Evolutionary conservation across 2,329 filamentous ascomycete genomes (phyloP).

Genomic region (Colletotrichum siamense): DNA sequence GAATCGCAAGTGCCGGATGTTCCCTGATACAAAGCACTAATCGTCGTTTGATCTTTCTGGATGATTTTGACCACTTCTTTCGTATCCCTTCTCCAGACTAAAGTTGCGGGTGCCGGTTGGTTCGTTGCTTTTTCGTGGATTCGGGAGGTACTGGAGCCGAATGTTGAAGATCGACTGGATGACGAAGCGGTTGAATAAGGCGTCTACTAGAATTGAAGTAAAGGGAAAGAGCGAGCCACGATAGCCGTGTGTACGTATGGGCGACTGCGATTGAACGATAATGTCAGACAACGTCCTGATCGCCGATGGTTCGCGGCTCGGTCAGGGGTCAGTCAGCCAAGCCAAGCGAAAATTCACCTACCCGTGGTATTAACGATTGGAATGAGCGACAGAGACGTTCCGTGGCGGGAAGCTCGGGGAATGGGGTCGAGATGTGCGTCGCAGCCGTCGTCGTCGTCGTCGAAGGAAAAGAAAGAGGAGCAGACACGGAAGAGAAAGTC

Average conservation of each 20-base stretch:
- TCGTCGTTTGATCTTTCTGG: not conserved
- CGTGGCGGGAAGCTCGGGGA: not conserved
- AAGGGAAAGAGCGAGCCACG: not conserved
- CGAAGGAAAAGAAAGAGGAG: not conserved
- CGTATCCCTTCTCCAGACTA: not conserved
- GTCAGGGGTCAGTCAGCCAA: not conserved
- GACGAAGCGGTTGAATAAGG: not conserved
- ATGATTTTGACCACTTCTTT: not conserved
- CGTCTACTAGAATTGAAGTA: not conserved
- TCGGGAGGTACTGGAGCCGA: not conserved
- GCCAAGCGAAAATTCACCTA: not conserved
- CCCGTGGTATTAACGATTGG: not conserved
- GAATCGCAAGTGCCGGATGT: not conserved
- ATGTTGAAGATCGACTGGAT: not conserved
- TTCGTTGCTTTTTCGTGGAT: not conserved
- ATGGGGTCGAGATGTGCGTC: not conserved
- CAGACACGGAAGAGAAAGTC: constrained; percentile 1
- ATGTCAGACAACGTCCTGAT: constrained; percentile 6
- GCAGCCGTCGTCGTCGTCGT: not conserved
- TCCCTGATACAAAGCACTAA: not conserved
- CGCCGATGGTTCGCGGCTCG: not conserved
- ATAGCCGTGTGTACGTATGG: not conserved
- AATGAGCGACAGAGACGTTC: constrained; percentile 19
- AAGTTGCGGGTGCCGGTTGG: not conserved
- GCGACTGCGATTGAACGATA: not conserved